A percentile compares a stretch with the other conserved stretches of the same genome.
Conservation (phyloP, 1,284 basidiomycete species). For the Cryptococcus floricola region DNA sequence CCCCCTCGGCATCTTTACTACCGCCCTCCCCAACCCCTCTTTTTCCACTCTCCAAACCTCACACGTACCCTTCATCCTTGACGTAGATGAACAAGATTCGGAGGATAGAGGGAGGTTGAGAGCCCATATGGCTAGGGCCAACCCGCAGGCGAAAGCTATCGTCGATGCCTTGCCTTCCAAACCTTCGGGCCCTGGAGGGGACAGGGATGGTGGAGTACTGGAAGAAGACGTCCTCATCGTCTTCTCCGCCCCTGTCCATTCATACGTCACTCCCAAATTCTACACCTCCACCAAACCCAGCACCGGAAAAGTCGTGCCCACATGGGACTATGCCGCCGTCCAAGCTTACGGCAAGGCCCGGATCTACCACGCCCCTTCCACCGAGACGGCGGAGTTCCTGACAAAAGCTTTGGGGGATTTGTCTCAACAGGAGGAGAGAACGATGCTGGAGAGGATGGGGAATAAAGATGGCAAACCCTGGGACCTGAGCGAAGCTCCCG, state of each 20-base stretch:
- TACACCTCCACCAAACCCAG: slow-evolving; percentile 45
- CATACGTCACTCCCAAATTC: slow-evolving; percentile 47
- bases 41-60: slow-evolving; percentile 48
- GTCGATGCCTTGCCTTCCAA: slow-evolving; percentile 12
- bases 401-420: slow-evolving; percentile 39
- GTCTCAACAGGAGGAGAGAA: slow-evolving; percentile 27
- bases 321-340: slow-evolving; percentile 49
- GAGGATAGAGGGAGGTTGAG: slow-evolving; percentile 18
- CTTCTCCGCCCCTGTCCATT: slow-evolving; percentile 43
- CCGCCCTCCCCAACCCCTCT: slow-evolving; percentile 39
- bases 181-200: background rate
- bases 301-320: slow-evolving; percentile 48
- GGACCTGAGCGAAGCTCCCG: slow-evolving; percentile 48
- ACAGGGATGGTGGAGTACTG: slow-evolving; percentile 5
- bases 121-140: slow-evolving; percentile 47
- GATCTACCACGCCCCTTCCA: slow-evolving; percentile 24
- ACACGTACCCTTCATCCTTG: slow-evolving; percentile 52
- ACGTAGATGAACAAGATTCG: slow-evolving; percentile 19
- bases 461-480: slow-evolving; percentile 32
- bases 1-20: slow-evolving; percentile 51
- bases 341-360: slow-evolving; percentile 44
- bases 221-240: slow-evolving; percentile 44
- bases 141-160: slow-evolving; percentile 45
- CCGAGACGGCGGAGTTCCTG: slow-evolving; percentile 20
- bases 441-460: slow-evolving; percentile 22